Percentiles rank a stretch among this genome's conserved stretches.
phyloP scores from a whole-genome alignment of 768 basidiomycete species.

The Pisolithus albus region DNA sequence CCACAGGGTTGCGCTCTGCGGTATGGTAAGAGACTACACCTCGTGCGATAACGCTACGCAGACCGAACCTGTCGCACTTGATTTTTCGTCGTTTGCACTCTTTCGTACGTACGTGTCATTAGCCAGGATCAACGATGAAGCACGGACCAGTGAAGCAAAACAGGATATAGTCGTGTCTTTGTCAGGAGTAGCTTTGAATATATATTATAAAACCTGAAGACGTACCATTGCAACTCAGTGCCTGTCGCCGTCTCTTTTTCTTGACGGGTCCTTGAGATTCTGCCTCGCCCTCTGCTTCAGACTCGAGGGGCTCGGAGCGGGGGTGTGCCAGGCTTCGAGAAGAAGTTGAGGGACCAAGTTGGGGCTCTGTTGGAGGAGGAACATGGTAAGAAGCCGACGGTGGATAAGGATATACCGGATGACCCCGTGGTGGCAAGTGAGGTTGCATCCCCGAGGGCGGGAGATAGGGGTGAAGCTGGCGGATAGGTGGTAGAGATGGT shows the following conservation, averaged over 20 bases:
- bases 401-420: constrained; percentile 23
- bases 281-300: constrained; percentile 49
- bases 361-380: constrained; percentile 24
- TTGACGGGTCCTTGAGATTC: constrained; percentile 56
- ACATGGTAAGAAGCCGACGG: constrained; percentile 15
- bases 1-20: constrained; percentile 71
- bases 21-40: constrained; percentile 19
- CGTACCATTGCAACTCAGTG: constrained; percentile 79
- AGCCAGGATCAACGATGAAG: neutral
- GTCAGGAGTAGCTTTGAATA: constrained; percentile 17
- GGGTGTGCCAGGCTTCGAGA: constrained; percentile 19
- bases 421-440: constrained; percentile 22
- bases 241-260: constrained; percentile 78
- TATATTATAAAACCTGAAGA: constrained; percentile 14
- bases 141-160: neutral
- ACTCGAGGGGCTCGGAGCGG: constrained; percentile 40
- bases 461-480: constrained; percentile 59
- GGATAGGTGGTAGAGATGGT: constrained; percentile 55
- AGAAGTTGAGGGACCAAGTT: constrained; percentile 14
- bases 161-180: neutral
- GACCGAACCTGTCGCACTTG: constrained; percentile 71
- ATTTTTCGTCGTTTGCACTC: constrained; percentile 87
- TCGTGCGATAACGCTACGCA: constrained; percentile 8
- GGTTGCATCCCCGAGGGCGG: constrained; percentile 39
- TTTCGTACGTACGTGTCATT: constrained; percentile 22